Evolutionary conservation across 495 filamentous ascomycete species (phyloP).

Genomic region (Usnea hakonensis): DNA sequence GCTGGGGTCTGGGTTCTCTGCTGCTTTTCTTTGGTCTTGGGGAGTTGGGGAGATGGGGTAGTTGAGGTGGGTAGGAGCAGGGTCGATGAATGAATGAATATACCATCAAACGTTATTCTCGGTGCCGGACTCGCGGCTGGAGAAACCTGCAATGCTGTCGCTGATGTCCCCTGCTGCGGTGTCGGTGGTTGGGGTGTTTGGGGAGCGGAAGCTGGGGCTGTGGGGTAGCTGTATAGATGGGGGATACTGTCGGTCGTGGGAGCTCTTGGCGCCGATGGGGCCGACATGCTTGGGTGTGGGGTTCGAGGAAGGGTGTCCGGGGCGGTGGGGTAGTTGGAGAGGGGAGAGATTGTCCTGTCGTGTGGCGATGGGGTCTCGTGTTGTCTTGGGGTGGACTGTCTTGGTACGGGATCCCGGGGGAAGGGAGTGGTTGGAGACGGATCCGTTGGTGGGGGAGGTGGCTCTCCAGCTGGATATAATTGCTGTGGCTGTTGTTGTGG

Average conservation of each 20-base stretch:
- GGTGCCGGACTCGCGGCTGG: not conserved
- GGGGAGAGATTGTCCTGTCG: not conserved
- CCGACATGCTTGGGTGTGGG: not conserved
- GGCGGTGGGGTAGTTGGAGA: not conserved
- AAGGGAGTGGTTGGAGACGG: not conserved
- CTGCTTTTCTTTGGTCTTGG: not conserved
- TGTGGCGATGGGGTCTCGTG: not conserved
- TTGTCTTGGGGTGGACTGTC: not conserved
- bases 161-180: not conserved
- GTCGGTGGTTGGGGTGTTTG: not conserved
- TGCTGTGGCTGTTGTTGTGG: not conserved
- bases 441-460: not conserved
- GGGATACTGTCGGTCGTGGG: not conserved
- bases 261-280: not conserved
- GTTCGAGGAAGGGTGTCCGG: not conserved
- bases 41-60: not conserved
- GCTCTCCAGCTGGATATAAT: not conserved
- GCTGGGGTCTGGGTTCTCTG: not conserved
- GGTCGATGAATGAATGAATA: not conserved
- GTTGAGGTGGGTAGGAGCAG: not conserved
- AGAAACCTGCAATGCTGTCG: not conserved
- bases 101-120: constrained; percentile 15
- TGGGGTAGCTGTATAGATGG: not conserved
- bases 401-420: not conserved
- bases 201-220: not conserved